Evolutionary conservation across 2,329 filamentous ascomycete species (phyloP).

Genomic region (Pezicula rhizophila): DNA sequence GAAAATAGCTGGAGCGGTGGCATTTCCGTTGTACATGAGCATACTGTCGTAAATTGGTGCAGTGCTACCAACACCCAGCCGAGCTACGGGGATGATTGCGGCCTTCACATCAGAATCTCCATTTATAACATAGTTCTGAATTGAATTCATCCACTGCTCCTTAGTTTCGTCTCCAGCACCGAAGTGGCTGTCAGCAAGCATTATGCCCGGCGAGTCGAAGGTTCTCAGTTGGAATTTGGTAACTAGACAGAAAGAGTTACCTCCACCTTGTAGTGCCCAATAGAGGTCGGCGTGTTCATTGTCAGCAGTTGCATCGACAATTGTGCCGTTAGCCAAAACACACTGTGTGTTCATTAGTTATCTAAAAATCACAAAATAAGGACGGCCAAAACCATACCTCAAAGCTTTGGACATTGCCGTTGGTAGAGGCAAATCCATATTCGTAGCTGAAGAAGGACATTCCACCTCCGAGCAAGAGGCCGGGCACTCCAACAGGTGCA

Average conservation of each 20-base stretch:
- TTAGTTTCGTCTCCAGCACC: constrained; percentile 7
- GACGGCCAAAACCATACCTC: constrained; percentile 5
- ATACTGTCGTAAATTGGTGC: constrained; percentile 6
- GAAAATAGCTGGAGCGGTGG: constrained; percentile 6
- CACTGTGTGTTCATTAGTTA: constrained; percentile 1
- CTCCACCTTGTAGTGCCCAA: constrained; percentile 48
- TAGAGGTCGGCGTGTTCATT: constrained; percentile 41
- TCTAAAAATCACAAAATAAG: not conserved
- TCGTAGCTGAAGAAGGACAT: constrained; percentile 16
- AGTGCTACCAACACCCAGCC: constrained; percentile 2
- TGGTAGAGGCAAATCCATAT: constrained; percentile 15
- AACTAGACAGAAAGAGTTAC: constrained; percentile 49
- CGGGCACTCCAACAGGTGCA: constrained; percentile 32
- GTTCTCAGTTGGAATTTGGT: constrained; percentile 33
- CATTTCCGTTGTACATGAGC: constrained; percentile 12
- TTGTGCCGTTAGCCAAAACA: constrained; percentile 42
- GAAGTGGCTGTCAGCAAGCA: constrained; percentile 3
- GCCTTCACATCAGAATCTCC: constrained; percentile 10
- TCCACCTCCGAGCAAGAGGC: constrained; percentile 31
- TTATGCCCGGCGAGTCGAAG: constrained; percentile 8
- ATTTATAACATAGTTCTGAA: constrained; percentile 9
- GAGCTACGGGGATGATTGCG: constrained; percentile 9
- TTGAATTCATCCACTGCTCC: constrained; percentile 5
- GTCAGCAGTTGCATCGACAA: constrained; percentile 34
- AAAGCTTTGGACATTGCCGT: constrained; percentile 14